Percentiles rank a stretch among this genome's conserved stretches.
Conservation (phyloP, 2,329 filamentous ascomycete species). For the Dactylellina haptotyla region DNA sequence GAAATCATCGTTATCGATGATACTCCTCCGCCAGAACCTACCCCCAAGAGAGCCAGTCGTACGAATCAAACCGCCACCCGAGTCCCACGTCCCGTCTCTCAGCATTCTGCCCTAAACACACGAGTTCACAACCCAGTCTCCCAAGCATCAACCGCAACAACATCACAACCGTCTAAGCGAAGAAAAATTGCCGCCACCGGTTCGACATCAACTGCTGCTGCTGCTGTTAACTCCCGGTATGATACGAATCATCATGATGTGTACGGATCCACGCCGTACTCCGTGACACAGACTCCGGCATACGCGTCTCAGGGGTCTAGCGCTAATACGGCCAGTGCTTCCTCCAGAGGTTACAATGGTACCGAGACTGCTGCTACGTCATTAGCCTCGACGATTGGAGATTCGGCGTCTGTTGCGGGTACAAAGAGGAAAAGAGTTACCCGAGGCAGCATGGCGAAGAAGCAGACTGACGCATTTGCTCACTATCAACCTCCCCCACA, state of each 20-base stretch:
- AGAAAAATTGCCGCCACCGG: slow-evolving; percentile 53
- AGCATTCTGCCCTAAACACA: slow-evolving; percentile 59
- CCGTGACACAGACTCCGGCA: slow-evolving; percentile 54
- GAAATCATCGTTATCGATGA: slow-evolving; percentile 88
- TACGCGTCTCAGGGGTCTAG: slow-evolving; percentile 54
- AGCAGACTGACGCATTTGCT: slow-evolving; percentile 75
- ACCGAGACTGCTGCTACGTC: slow-evolving; percentile 82
- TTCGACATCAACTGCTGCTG: slow-evolving; percentile 15
- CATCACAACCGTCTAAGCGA: slow-evolving; percentile 58
- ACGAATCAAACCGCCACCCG: slow-evolving; percentile 47
- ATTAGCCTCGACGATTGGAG: slow-evolving; percentile 70
- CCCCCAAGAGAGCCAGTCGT: slow-evolving; percentile 55
- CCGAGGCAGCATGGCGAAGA: slow-evolving; percentile 62
- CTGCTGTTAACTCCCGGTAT: slow-evolving; percentile 51
- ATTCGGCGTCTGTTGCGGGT: slow-evolving; percentile 63
- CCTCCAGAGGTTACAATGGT: slow-evolving; percentile 54
- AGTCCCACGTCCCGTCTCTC: slow-evolving; percentile 58
- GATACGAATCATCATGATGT: slow-evolving; percentile 54
- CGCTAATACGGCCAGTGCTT: slow-evolving; percentile 54
- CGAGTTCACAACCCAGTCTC: slow-evolving; percentile 61
- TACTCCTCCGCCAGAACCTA: slow-evolving; percentile 67
- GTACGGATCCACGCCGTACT: slow-evolving; percentile 54
- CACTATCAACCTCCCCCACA: slow-evolving; percentile 87
- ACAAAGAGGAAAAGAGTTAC: slow-evolving; percentile 86
- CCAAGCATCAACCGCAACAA: slow-evolving; percentile 59